Base-by-base conservation (phyloP, 441 rosid species). In the Isatis lusitanica region DNA sequence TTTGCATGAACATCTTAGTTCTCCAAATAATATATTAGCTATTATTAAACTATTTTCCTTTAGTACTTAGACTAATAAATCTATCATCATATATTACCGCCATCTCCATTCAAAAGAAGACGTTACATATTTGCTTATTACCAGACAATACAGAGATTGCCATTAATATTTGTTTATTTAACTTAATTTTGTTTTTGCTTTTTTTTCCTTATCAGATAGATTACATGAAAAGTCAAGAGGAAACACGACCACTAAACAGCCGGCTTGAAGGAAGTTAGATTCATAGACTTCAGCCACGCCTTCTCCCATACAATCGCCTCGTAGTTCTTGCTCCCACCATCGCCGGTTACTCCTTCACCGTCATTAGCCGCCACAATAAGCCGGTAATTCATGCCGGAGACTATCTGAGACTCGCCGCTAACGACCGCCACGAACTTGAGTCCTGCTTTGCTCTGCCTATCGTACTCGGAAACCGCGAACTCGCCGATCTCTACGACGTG, bases 241-340 rank as follows among this genome's bases (percentile, higher is more conserved):
- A 60, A 62, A 17, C 28, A 26, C 63, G 56, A 66, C 50, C 36
- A 38, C n/a, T 16, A 53, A 15, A 53, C 40, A 10, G 35, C 4
- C 9, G 79, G 79, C 43, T 76, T 70, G 70, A 91, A 89, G 8
- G 93, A 85, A 28, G 80, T 80, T 17, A 86, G 87, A 6, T 61
- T 79, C 86, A 5, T 84, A 56, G 6, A 75, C 3, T 82, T 74
- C 55, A 10, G 21, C 90, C 90, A 82, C 0, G 77, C 13, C 67
- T 79, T 83, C 74, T 89, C 97, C 87, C 84, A 90, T 16, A 92
- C 94, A 12, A 84, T 46, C 6, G 90, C 97, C 77, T 75, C 68
- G 70, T 85, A 88, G 0, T 75, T 56, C 63, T 81, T 80, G 9
- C 26, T 40, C 56, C 7, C 38, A 0, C 24, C 63, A 6, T 1